Percentiles rank a stretch among this genome's conserved stretches.
These are phyloP conservation scores for Vigna unguiculata DNA, from an alignment of 306 rosid genomes.

Conservation along the genomic window DNA sequence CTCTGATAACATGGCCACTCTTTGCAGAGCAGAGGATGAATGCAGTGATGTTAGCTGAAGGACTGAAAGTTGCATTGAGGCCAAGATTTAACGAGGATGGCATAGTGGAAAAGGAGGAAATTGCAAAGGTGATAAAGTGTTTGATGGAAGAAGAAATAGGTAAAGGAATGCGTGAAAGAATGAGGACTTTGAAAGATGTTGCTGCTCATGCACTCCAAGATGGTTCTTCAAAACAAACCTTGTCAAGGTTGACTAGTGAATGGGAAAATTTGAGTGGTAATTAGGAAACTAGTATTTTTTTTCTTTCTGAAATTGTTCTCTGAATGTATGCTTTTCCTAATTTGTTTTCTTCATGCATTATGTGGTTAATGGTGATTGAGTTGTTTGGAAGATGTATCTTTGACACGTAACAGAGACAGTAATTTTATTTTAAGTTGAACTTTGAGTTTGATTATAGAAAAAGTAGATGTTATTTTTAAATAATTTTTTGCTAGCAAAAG, in stretches of 20 bases:
- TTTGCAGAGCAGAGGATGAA: conserved; percentile 13
- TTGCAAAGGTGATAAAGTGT: neutral
- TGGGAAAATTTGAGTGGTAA: conserved; percentile 20
- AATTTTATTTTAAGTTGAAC: too few relatives aligned
- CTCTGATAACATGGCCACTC: conserved; percentile 16
- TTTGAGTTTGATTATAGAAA: too few relatives aligned
- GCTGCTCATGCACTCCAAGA: neutral
- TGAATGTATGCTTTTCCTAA: too few relatives aligned
- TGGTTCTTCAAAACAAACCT: neutral
- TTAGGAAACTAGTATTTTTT: neutral
- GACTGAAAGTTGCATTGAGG: neutral
- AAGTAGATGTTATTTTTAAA: too few relatives aligned
- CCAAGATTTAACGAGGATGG: conserved; percentile 5
- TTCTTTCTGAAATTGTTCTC: neutral
- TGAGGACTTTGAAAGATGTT: neutral
- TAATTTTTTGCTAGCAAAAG: too few relatives aligned
- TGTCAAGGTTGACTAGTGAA: neutral
- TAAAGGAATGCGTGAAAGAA: neutral
- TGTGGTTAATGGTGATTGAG: too few relatives aligned
- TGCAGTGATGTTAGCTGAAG: neutral
- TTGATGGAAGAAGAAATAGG: neutral
- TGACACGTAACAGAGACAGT: too few relatives aligned
- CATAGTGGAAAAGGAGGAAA: neutral
- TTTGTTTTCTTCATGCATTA: too few relatives aligned
- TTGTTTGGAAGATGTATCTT: too few relatives aligned